phyloP scores from a whole-genome alignment of 495 filamentous ascomycete genomes.

The Parathielavia hyrcaniae region DNA sequence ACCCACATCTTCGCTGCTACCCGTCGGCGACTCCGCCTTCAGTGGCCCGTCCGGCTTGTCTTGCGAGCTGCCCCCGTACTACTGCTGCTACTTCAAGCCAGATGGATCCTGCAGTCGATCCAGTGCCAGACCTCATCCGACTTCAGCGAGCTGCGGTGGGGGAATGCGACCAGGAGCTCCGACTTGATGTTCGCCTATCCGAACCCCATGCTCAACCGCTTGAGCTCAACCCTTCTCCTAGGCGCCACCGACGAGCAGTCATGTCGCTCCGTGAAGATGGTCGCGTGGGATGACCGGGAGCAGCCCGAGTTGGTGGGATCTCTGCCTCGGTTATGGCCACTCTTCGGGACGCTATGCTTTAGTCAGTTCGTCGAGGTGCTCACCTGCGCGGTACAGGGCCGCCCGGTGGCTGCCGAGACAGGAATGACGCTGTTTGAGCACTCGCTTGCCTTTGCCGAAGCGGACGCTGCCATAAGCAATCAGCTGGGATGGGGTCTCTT shows the following conservation, averaged over 20 bases:
- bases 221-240: constrained; percentile 64
- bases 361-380: constrained; percentile 86
- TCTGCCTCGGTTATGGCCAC: constrained; percentile 76
- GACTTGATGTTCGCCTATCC: constrained; percentile 67
- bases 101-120: constrained; percentile 69
- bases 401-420: constrained; percentile 70
- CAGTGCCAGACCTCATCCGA: constrained; percentile 85
- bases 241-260: constrained; percentile 61
- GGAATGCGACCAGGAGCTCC: constrained; percentile 56
- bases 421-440: constrained; percentile 97
- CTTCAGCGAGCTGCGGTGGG: constrained; percentile 67
- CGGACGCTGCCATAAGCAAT: constrained; percentile 75
- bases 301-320: constrained; percentile 59
- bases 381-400: constrained; percentile 83
- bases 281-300: constrained; percentile 40
- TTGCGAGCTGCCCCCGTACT: constrained; percentile 72
- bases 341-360: constrained; percentile 74
- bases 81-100: constrained; percentile 62
- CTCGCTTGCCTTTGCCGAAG: constrained; percentile 92
- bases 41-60: constrained; percentile 62
- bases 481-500: constrained; percentile 66
- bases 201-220: constrained; percentile 60
- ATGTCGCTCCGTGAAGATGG: constrained; percentile 68
- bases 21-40: constrained; percentile 63
- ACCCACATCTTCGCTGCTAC: constrained; percentile 90